phyloP scores from a whole-genome alignment of 352 stramenopile species.

The Phytophthora tubulina region DNA sequence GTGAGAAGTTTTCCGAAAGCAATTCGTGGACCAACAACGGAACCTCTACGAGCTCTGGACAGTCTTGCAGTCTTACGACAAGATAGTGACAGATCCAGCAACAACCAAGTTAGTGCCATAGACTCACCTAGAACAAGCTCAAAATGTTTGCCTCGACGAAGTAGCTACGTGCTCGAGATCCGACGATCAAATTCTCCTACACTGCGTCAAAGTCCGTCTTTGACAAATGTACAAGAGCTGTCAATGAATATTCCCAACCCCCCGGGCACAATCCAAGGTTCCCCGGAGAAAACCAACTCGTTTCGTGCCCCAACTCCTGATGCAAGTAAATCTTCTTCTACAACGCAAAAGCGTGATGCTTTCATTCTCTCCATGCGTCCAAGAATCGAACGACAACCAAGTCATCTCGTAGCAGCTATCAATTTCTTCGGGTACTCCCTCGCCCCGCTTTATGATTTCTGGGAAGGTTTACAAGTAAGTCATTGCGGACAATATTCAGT shows the following conservation, averaged over 20 bases:
- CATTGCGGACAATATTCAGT: conserved; percentile 49
- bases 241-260: conserved; percentile 1
- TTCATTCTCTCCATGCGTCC: conserved; percentile 11
- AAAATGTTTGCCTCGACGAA: conserved; percentile 13
- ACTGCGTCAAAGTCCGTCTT: not conserved
- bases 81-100: conserved; percentile 14
- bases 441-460: conserved; percentile 31
- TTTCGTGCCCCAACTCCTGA: not conserved
- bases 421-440: conserved; percentile 17
- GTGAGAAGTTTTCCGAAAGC: conserved; percentile 26
- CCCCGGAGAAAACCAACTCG: conserved; percentile 15
- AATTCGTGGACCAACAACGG: conserved; percentile 19
- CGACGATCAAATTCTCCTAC: not conserved
- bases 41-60: conserved; percentile 9
- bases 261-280: conserved; percentile 11
- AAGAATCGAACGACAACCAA: conserved; percentile 6
- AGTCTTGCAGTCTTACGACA: conserved; percentile 20
- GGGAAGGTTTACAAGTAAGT: conserved; percentile 42
- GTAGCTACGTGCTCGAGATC: conserved; percentile 22
- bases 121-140: conserved; percentile 1
- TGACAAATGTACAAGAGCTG: conserved; percentile 14
- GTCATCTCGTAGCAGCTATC: not conserved
- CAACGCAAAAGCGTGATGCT: conserved; percentile 15
- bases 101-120: not conserved
- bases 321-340: not conserved